A percentile compares a stretch with the other conserved stretches of the same genome.
phyloP scores from a whole-genome alignment of 202 grass and related monocot species.

The Musa balbisiana region DNA sequence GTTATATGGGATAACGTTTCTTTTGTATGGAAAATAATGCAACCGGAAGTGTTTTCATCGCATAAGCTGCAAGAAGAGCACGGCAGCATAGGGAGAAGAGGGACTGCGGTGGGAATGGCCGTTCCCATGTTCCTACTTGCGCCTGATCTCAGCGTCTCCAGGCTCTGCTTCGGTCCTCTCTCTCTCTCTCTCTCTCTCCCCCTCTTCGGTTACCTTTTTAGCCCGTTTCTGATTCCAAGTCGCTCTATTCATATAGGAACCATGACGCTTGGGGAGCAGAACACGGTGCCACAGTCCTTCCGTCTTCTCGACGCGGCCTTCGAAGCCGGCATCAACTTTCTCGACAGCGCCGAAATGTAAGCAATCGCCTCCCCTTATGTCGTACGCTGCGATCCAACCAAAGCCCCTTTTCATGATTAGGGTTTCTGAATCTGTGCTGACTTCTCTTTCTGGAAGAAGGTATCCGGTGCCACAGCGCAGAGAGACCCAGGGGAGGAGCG shows the following conservation, averaged over 20 bases:
- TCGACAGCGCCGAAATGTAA: slow-evolving; percentile 84
- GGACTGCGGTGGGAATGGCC: slow-evolving; percentile 23
- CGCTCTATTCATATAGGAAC: slow-evolving; percentile 39
- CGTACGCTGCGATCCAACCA: background rate
- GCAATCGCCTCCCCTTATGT: background rate
- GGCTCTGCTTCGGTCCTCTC: slow-evolving; percentile 70
- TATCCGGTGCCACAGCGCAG: slow-evolving; percentile 74
- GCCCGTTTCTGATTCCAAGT: background rate
- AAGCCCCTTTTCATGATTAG: background rate
- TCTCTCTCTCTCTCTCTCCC: background rate
- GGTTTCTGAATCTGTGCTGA: background rate
- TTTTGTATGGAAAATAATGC: too few species aligned
- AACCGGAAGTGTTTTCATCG: too few species aligned
- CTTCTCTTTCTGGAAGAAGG: slow-evolving; percentile 23
- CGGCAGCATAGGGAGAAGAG: too few species aligned
- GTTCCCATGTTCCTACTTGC: slow-evolving; percentile 58
- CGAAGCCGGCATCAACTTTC: slow-evolving; percentile 74
- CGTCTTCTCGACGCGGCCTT: slow-evolving; percentile 67
- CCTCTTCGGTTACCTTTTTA: background rate
- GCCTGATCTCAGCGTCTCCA: slow-evolving; percentile 56
- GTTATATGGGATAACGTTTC: too few species aligned
- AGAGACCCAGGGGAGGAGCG: slow-evolving; percentile 64
- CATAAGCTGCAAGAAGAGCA: too few species aligned
- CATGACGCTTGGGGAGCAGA: slow-evolving; percentile 94
- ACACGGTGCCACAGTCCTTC: slow-evolving; percentile 41